A percentile compares a stretch with the other conserved stretches of the same genome.
Evolutionary conservation across 2,329 filamentous ascomycete genomes (phyloP).

Genomic region (Dactylellina leptospora): DNA sequence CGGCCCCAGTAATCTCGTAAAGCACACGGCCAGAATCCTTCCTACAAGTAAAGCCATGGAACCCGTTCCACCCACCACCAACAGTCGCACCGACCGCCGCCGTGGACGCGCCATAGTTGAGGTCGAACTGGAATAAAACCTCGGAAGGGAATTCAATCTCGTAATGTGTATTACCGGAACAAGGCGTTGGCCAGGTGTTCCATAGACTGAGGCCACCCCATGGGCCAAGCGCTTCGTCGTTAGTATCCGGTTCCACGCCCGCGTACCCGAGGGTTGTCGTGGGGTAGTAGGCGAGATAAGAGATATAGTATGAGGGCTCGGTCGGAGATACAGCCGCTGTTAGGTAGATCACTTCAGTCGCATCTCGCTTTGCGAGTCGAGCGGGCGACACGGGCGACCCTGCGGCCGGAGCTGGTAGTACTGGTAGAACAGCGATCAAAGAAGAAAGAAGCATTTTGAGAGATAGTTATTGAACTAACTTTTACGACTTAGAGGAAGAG

Average conservation of each 20-base stretch:
- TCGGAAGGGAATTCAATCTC: constrained; percentile 30
- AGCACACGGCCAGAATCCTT: constrained; percentile 18
- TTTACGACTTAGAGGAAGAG: too few relatives aligned
- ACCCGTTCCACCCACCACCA: constrained; percentile 49
- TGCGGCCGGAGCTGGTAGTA: not conserved
- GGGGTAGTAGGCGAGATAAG: constrained; percentile 31
- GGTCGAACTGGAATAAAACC: constrained; percentile 29
- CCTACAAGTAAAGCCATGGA: constrained; percentile 25
- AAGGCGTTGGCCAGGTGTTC: constrained; percentile 38
- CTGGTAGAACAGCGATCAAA: constrained; percentile 22
- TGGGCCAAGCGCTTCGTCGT: constrained; percentile 30
- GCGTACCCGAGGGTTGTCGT: constrained; percentile 3
- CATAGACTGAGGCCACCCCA: constrained; percentile 8
- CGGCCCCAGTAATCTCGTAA: not conserved
- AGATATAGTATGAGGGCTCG: constrained; percentile 16
- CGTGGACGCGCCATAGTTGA: constrained; percentile 10
- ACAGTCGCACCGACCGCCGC: constrained; percentile 20
- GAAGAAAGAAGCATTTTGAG: constrained; percentile 19
- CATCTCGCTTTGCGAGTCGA: constrained; percentile 19
- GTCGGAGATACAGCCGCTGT: not conserved
- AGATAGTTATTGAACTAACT: too few relatives aligned
- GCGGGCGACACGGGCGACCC: not conserved
- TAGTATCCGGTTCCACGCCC: constrained; percentile 1
- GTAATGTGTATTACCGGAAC: constrained; percentile 41
- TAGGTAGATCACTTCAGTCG: constrained; percentile 50